A percentile compares a stretch with the other conserved stretches of the same genome.
phyloP scores from a whole-genome alignment of 148 eudicot genomes.

The Limonium bicolor region DNA sequence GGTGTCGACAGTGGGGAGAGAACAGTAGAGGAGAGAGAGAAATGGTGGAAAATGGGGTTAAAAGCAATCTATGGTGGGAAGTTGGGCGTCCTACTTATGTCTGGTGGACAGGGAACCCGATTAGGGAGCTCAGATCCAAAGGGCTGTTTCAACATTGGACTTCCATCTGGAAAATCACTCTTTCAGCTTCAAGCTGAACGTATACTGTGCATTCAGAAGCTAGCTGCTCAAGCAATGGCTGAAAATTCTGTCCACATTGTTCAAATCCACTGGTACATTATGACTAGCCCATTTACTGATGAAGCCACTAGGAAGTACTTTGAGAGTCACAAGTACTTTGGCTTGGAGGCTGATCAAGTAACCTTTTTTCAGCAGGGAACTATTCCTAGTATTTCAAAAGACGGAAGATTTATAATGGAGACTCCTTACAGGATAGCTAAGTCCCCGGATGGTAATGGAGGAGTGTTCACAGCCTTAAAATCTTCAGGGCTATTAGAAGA shows the following conservation, averaged over 20 bases:
- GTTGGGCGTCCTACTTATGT: constrained; percentile 71
- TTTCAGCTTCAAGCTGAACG: constrained; percentile 97
- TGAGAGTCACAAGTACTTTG: constrained; percentile 67
- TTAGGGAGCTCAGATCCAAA: constrained; percentile 97
- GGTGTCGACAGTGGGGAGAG: constrained; percentile 69
- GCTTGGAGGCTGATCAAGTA: constrained; percentile 84
- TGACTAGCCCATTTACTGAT: constrained; percentile 95
- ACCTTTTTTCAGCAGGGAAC: constrained; percentile 91
- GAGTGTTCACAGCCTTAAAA: constrained; percentile 84
- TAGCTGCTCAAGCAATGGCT: constrained; percentile 52
- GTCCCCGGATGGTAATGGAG: constrained; percentile 98
- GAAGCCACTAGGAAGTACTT: constrained; percentile 68
- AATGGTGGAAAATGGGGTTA: constrained; percentile 89
- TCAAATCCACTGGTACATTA: constrained; percentile 87
- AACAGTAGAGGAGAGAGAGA: constrained; percentile 67
- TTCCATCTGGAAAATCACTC: constrained; percentile 92
- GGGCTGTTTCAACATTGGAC: constrained; percentile 91
- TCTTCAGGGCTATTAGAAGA: constrained; percentile 74
- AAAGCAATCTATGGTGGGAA: constrained; percentile 82
- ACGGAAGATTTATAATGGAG: constrained; percentile 89
- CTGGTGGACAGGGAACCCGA: constrained; percentile 98
- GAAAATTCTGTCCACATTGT: constrained; percentile 42
- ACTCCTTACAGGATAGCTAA: constrained; percentile 80
- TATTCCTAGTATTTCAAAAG: constrained; percentile 77
- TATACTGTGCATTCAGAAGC: constrained; percentile 61